phyloP scores from a whole-genome alignment of 257 asterid genomes.

The Haberlea rhodopensis region DNA sequence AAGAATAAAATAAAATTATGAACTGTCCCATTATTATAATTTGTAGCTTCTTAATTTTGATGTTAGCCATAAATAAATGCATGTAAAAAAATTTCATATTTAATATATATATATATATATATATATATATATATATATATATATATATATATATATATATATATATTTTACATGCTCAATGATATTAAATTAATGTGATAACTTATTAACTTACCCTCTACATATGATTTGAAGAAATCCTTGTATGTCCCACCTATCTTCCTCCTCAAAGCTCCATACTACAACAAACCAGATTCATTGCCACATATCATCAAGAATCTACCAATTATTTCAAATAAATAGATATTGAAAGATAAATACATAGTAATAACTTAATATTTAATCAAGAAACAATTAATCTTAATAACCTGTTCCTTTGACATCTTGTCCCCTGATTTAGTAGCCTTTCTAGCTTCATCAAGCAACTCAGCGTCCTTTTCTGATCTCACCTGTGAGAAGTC shows the following conservation, averaged over 20 bases:
- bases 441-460: conserved; percentile 66
- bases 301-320: too few species aligned
- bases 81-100: too few species aligned
- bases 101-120: too few species aligned
- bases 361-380: background rate
- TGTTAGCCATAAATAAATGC: too few species aligned
- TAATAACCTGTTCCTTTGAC: conserved; percentile 66
- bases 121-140: too few species aligned
- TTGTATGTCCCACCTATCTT: conserved; percentile 97
- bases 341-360: too few species aligned
- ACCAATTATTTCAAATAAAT: too few species aligned
- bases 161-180: too few species aligned
- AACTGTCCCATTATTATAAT: too few species aligned
- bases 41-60: too few species aligned
- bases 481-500: conserved; percentile 90
- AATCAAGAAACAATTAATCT: background rate
- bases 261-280: conserved; percentile 98
- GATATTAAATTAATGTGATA: background rate
- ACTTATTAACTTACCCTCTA: conserved; percentile 67
- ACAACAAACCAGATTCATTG: conserved; percentile 14
- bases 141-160: too few species aligned
- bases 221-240: conserved; percentile 96
- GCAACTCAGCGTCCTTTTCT: conserved; percentile 65
- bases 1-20: background rate
- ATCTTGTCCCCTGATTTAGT: conserved; percentile 72